A percentile compares a stretch with the other conserved stretches of the same genome.
Evolutionary conservation across 495 filamentous ascomycete genomes (phyloP).

Genomic region (Amorphotheca resinae): DNA sequence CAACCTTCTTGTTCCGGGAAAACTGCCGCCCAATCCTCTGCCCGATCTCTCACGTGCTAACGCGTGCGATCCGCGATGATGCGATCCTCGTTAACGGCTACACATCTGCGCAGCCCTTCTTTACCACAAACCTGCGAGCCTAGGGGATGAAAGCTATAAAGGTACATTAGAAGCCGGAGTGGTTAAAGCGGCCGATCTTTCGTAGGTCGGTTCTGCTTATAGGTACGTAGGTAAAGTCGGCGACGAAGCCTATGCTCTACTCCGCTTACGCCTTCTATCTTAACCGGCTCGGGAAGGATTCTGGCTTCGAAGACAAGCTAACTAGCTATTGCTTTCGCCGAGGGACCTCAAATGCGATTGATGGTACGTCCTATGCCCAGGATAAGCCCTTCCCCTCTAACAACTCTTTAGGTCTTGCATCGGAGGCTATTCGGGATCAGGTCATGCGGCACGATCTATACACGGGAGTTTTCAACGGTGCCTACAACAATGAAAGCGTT

Average conservation of each 20-base stretch:
- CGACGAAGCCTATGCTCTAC: slow-evolving; percentile 11
- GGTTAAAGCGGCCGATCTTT: slow-evolving; percentile 16
- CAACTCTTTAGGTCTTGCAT: slow-evolving; percentile 9
- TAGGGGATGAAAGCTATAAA: slow-evolving; percentile 8
- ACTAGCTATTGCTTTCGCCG: slow-evolving; percentile 18
- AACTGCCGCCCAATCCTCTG: slow-evolving; percentile 17
- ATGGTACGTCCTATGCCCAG: slow-evolving; percentile 13
- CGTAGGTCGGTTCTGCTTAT: slow-evolving; percentile 3
- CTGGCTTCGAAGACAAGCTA: slow-evolving; percentile 18
- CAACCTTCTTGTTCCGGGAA: slow-evolving; percentile 19
- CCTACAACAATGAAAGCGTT: slow-evolving; percentile 9
- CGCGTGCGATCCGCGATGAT: slow-evolving; percentile 14
- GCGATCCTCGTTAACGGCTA: slow-evolving; percentile 16
- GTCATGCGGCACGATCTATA: slow-evolving; percentile 12
- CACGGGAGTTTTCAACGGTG: slow-evolving; percentile 12
- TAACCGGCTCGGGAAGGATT: slow-evolving; percentile 10
- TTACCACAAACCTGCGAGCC: slow-evolving; percentile 7
- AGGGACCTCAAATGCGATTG: slow-evolving; percentile 11
- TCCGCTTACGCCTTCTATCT: slow-evolving; percentile 12
- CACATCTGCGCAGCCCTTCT: slow-evolving; percentile 17
- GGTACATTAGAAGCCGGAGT: slow-evolving; percentile 18
- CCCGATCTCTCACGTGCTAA: slow-evolving; percentile 17
- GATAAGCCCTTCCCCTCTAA: neutral
- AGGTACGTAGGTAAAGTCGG: slow-evolving; percentile 12
- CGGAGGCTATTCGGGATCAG: slow-evolving; percentile 16